Base-by-base conservation (phyloP, 345 rosid genomes). In the Populus pruinosa region DNA sequence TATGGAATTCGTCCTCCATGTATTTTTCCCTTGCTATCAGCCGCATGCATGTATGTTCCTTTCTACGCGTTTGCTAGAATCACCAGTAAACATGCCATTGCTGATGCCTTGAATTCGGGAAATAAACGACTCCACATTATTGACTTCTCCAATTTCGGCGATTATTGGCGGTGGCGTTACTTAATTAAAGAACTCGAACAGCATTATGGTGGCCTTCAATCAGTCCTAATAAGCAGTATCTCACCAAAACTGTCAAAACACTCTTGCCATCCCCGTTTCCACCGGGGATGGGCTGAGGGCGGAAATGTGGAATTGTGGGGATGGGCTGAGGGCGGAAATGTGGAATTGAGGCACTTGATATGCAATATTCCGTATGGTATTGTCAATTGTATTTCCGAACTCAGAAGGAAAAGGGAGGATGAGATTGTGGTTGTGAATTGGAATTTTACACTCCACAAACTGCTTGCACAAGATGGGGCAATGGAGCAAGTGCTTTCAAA, bases 381-480 rank as follows among this genome's bases (percentile, higher is more conserved):
- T 93, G 70, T 88, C 93, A 31, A 91, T 94, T 16, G n/a, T 50
- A 2, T 92, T 89, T 90, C 91, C 67, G 88, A 85, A 79, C 90
- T 88, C 8, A 1, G 8, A 18, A 16, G 56, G 21, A 18, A 50
- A 17, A 81, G 83, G 64, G 85, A 94, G 10, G 84, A 86, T 36
- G 98, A 93, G 76, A 90, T 93, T 0, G 77, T 94, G 77, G 97
- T 94, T 5, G 83, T 94, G 16, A 94, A 91, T 80, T 94, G 97
- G 12, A 85, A 89, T 71, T 84, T 93, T 85, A 93, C 87, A 85
- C 89, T 94, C 47, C 97, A 93, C 78, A 87, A 78, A 70, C 76
- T 94, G 17, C 81, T 89, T 1, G 90, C 87, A 18, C 74, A 88
- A 4, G 31, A 25, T 4, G 35, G 35, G 6, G 82, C 97, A 0